These are phyloP conservation scores for Eucalyptus brandiana DNA, from an alignment of 345 rosid genomes.

Conservation along the genomic window DNA sequence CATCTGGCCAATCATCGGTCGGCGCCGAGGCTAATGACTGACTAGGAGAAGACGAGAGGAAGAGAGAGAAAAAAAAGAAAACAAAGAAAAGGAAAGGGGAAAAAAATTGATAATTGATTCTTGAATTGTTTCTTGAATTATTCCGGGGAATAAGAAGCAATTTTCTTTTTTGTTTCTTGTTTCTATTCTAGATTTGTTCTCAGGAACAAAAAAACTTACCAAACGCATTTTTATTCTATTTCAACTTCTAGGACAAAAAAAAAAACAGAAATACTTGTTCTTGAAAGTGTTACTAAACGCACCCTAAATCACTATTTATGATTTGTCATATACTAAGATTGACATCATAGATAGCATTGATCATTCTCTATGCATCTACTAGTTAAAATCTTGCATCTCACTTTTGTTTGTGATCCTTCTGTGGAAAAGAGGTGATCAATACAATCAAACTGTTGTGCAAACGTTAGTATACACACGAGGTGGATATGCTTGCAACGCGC, in stretches of 20 bases:
- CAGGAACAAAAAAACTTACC: no score
- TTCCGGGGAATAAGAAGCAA: fast-evolving
- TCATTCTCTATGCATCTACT: background rate
- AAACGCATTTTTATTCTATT: fast-evolving
- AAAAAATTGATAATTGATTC: no score
- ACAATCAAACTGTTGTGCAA: background rate
- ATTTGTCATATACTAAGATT: background rate
- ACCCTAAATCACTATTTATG: background rate
- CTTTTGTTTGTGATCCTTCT: background rate
- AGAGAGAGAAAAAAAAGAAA: no score
- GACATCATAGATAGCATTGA: background rate
- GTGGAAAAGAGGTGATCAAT: background rate
- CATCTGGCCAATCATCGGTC: fast-evolving
- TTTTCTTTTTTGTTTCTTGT: no score
- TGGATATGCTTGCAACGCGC: background rate
- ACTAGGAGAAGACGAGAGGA: no score
- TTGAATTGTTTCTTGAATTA: no score
- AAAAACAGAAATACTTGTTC: no score
- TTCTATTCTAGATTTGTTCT: fast-evolving
- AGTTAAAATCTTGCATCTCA: background rate
- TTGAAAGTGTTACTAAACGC: no score
- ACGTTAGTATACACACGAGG: background rate
- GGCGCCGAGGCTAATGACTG: fast-evolving
- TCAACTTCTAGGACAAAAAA: no score
- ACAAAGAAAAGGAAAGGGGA: fast-evolving